Conservation (phyloP, 208 protist genomes). For the Wallacemonas sp. region DNA sequence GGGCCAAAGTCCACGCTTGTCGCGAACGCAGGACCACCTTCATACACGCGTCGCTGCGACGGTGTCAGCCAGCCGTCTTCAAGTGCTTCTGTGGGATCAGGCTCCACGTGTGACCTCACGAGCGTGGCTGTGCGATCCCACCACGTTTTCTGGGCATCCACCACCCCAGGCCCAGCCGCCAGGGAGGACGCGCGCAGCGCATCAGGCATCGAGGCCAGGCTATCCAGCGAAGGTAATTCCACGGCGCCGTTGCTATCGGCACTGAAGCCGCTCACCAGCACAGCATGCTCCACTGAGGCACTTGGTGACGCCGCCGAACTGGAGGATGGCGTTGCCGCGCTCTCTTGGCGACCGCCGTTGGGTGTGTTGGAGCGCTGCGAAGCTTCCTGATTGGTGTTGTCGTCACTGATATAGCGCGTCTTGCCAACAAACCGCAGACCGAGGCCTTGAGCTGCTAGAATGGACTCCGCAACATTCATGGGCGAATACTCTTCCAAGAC, state of each 20-base stretch:
- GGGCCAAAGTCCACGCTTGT: slow-evolving; percentile 41
- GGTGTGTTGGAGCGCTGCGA: too few species aligned
- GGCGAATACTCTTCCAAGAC: slow-evolving; percentile 58
- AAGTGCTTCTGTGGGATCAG: slow-evolving; percentile 8
- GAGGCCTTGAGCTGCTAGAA: slow-evolving; percentile 78
- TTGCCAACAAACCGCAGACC: slow-evolving; percentile 56
- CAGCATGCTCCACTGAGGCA: not conserved
- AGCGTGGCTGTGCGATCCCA: slow-evolving; percentile 40
- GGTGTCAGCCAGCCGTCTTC: slow-evolving; percentile 61
- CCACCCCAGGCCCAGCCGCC: slow-evolving; percentile 46
- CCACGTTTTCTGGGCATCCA: slow-evolving; percentile 62
- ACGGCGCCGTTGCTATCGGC: not conserved
- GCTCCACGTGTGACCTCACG: slow-evolving; percentile 30
- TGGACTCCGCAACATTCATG: slow-evolving; percentile 59
- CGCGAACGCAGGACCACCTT: slow-evolving; percentile 60
- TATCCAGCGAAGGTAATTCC: slow-evolving; percentile 28
- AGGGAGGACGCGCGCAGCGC: slow-evolving; percentile 13
- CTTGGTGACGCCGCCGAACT: not conserved
- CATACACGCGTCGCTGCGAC: slow-evolving; percentile 33
- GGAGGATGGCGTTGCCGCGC: not conserved
- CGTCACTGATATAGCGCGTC: slow-evolving; percentile 28
- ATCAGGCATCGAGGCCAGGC: slow-evolving; percentile 11
- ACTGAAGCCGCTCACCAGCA: slow-evolving; percentile 27
- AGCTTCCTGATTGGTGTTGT: not conserved
- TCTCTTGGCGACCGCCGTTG: not conserved